A percentile compares a stretch with the other conserved stretches of the same genome.
These are phyloP conservation scores for Phlebopus sp. DNA, from an alignment of 1,284 basidiomycete species.

Conservation along the genomic window DNA sequence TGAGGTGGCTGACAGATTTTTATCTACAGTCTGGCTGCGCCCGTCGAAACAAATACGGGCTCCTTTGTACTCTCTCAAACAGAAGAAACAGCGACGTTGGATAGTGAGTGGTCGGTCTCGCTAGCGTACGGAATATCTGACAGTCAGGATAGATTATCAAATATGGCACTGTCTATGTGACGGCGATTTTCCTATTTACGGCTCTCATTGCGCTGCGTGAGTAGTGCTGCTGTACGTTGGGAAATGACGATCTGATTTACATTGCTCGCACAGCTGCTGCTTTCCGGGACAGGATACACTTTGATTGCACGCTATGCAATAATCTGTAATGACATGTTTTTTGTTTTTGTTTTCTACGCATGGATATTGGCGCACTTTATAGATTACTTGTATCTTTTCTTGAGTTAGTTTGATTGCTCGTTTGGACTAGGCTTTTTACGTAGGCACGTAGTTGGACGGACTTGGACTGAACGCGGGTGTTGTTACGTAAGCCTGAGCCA, in stretches of 20 bases:
- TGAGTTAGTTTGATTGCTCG: constrained; percentile 18
- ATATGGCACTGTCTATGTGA: constrained; percentile 77
- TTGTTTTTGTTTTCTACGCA: constrained; percentile 19
- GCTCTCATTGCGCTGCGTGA: constrained; percentile 75
- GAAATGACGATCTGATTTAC: background rate
- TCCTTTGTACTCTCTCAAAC: constrained; percentile 88
- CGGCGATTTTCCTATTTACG: constrained; percentile 72
- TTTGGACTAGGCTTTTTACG: background rate
- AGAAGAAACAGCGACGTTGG: constrained; percentile 82
- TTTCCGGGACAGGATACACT: constrained; percentile 55
- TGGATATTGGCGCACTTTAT: constrained; percentile 18
- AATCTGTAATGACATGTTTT: constrained; percentile 49
- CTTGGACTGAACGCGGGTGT: too few species aligned
- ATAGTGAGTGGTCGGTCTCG: constrained; percentile 55
- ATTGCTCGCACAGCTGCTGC: constrained; percentile 46
- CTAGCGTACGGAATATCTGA: background rate
- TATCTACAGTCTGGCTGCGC: constrained; percentile 76
- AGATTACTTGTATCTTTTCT: constrained; percentile 30
- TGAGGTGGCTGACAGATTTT: constrained; percentile 14
- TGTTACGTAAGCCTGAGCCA: background rate
- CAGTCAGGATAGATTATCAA: constrained; percentile 52
- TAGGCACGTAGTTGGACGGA: too few species aligned
- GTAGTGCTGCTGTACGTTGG: constrained; percentile 30
- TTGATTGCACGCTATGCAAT: constrained; percentile 68
- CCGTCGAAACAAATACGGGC: constrained; percentile 91